Evolutionary conservation across 495 filamentous ascomycete genomes (phyloP).

Genomic region (Penicillium atrosanguineum): DNA sequence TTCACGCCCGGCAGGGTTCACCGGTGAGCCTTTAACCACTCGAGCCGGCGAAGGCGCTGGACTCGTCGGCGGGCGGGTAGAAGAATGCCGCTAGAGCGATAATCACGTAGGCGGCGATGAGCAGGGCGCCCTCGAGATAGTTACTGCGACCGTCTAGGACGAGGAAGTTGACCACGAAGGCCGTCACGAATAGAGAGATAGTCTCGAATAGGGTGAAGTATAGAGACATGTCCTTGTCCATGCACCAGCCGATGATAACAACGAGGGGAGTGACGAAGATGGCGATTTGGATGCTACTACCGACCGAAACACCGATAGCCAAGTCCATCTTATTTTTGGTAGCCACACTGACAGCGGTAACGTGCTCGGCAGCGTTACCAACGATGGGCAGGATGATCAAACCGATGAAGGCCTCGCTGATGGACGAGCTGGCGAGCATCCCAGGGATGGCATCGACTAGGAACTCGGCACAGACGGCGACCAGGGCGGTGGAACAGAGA

Average conservation of each 20-base stretch:
- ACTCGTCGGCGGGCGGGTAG: slow-evolving; percentile 26
- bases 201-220: slow-evolving; percentile 95
- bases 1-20: not conserved
- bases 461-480: slow-evolving; percentile 86
- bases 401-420: slow-evolving; percentile 81
- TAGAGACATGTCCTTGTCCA: slow-evolving; percentile 78
- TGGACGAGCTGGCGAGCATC: slow-evolving; percentile 60
- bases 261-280: slow-evolving; percentile 87
- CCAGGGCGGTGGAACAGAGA: slow-evolving; percentile 71
- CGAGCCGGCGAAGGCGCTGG: slow-evolving; percentile 29
- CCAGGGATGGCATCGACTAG: slow-evolving; percentile 76
- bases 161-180: slow-evolving; percentile 86
- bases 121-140: slow-evolving; percentile 80
- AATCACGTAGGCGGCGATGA: slow-evolving; percentile 76
- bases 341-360: slow-evolving; percentile 84
- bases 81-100: slow-evolving; percentile 42
- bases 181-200: slow-evolving; percentile 77
- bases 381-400: slow-evolving; percentile 88
- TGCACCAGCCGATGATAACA: slow-evolving; percentile 84
- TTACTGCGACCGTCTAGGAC: slow-evolving; percentile 85
- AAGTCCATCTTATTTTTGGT: slow-evolving; percentile 97
- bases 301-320: slow-evolving; percentile 85
- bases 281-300: slow-evolving; percentile 80
- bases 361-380: slow-evolving; percentile 89
- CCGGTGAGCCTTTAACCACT: not conserved